Base-by-base conservation (phyloP, 371 early-diverging fungal genomes). In the Umbelopsis sp. region DNA sequence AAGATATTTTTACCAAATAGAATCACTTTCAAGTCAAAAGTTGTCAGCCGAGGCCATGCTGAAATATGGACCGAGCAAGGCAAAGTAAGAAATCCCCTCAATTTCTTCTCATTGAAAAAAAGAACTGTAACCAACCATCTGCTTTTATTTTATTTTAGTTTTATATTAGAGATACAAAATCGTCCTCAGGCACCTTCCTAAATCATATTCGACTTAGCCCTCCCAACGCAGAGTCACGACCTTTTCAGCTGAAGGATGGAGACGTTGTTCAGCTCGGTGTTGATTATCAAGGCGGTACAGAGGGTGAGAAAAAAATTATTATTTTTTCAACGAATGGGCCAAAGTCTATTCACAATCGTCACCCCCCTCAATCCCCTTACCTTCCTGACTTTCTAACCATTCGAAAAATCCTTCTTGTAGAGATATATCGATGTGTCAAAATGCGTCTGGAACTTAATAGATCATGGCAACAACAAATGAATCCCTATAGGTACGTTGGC, bases 181-280 rank as follows among this genome's bases (percentile, higher is more conserved):
- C 91, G 35, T 94, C 94, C 12, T 92, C 93, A 20, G 96, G 96
- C n/a, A 96, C 96, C 10, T 96, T 95, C 74, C 76, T 95, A 44
- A 96, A 96, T 80, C 85, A 90, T 74, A 85, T 89, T 80, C 80
- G 96, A 22, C 76, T 96, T 38, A 87, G 90, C 70, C 90, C 92
- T 11, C 86, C 93, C 12, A 89, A 89, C 12, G 87, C 91, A 65
- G 92, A 92, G 76, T 91, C 91, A 65, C 63, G 84, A 41, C 91
- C 94, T 9, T 88, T 85, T 50, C 82, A 86, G 45, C 70, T 96
- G 52, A 84, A 91, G 57, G 89, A 94, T 76, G 91, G 92, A 24
- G 95, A 96, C 73, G 77, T 92, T 11, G 74, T 96, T 20, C 93
- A 93, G 77, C 81, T 96, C 52, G 96, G 96, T 32, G 86, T 93